Base-by-base conservation (phyloP, 352 stramenopile genomes). In the Phytophthora tentaculata region DNA sequence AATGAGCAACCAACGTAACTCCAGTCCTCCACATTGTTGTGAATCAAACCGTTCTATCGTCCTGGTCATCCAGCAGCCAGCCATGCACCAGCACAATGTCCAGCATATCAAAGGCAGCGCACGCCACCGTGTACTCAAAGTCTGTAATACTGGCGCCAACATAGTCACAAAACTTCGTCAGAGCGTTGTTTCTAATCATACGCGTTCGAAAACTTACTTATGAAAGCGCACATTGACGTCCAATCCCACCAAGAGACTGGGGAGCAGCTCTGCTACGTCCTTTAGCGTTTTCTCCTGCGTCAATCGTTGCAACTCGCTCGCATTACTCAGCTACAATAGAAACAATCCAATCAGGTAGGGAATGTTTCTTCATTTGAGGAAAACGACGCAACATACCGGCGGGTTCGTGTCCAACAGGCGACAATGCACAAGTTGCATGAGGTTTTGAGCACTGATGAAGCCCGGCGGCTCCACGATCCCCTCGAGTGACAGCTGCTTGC, bases 221-320 rank as follows among this genome's bases (percentile, higher is more conserved):
- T 94, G 95, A 72, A 99, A 99, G 61, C 94, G 95, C 44, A 99
- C 95, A 77, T 99, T 99, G 13, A 99, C 97, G 69, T 99, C 98
- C 56, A 99, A 89, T 0, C 98, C 98, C 64, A 97, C 92, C 45
- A 98, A 84, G 28, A 99, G 85, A 39, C 81, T 94, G 9, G 97
- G 97, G 49, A 99, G 79, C 32, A 99, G 68, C 37, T 88, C 71
- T 10, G 97, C 74, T 2, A 98, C 89, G 61, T 98, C 94, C 35
- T 96, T 50, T 10, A 98, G 74, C 41, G 86, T 96, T 64, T 94
- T 94, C 60, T 94, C 76, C 71, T 95, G 78, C 32, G 86, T 93
- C 50, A 95, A 64, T 5, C 78, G 73, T 26, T 73, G 79, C 17
- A 95, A 62, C 44, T 93, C 83, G 37, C 81, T 82, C 24, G 54